Evolutionary conservation across 345 rosid genomes (phyloP), one percentile per base, ranked within the genome.

Genomic region (Lepidium sativum): DNA sequence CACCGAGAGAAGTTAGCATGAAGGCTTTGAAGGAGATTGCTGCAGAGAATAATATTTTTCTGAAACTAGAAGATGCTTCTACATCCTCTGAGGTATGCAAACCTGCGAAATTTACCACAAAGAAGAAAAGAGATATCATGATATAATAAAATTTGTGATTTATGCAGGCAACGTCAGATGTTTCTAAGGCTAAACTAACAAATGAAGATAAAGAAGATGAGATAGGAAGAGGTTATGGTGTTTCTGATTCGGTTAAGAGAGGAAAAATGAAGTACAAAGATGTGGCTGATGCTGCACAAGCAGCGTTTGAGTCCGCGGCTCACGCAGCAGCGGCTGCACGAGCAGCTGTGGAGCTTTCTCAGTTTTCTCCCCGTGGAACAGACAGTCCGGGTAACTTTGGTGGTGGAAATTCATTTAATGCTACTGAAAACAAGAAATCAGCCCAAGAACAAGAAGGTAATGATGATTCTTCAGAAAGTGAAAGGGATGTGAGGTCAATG

Each of bases 231-330:
- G 71, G 64, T 9, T 54, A 58, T 38, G 75, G 16, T 60, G 16
- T 74, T 50, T 74, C 78, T 23, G 78, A 74, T 55, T 74, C 78
- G 21, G 47, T 68, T 14, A 68, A 68, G 43, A 63, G 65, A 41
- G 62, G 71, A 10, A 80, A 67, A 68, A 76, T 73, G 45, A 83
- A 82, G 79, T 94, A 86, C 80, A 86, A 37, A 77, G 92, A 85
- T 69, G 96, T 90, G 4, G 88, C 96, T 65, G 95, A 83, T 78
- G 99, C 99, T 21, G 99, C 99, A 58, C 95, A 86, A 77, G 96
- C 86, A 37, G 99, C 99, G 13, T 90, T 86, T 38, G 81, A 82
- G 77, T 81, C 96, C 1, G 97, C 99, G 14, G 92, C 85, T 54
- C 62, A 81, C 55, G 99, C 96, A 1, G 99, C 99, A 32, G 86